A percentile compares a stretch with the other conserved stretches of the same genome.
Evolutionary conservation across 192 early-diverging fungal genomes (phyloP).

Genomic region (Phlyctochytrium arcticum): DNA sequence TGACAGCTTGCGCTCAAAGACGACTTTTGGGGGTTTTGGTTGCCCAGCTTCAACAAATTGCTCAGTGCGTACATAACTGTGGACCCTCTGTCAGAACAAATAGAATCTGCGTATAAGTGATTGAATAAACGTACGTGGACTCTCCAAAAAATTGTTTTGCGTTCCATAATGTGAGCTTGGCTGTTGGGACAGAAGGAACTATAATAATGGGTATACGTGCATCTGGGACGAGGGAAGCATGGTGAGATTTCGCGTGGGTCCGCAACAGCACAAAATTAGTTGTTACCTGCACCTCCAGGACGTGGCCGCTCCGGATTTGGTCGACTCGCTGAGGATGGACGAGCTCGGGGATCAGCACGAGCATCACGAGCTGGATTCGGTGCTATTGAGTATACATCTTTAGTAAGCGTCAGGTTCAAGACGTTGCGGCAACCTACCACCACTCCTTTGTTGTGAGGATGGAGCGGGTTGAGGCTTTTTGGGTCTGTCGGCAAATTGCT

Average conservation of each 20-base stretch:
- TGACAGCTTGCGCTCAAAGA: conserved; percentile 49
- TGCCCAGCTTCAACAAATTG: conserved; percentile 58
- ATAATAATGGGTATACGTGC: conserved; percentile 78
- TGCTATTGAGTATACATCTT: too few relatives aligned
- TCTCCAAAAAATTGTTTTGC: conserved; percentile 78
- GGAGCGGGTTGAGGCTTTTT: neutral
- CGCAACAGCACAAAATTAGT: too few relatives aligned
- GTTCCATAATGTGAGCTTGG: conserved; percentile 85
- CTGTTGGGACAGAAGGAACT: conserved; percentile 80
- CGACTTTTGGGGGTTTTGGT: conserved; percentile 61
- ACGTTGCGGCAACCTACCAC: too few relatives aligned
- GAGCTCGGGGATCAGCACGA: neutral
- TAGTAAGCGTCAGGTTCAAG: too few relatives aligned
- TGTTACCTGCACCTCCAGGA: neutral
- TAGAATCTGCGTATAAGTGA: too few relatives aligned
- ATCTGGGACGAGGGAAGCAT: conserved; percentile 1
- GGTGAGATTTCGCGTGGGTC: neutral
- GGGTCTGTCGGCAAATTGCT: conserved; percentile 7
- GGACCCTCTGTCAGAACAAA: too few relatives aligned
- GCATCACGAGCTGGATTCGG: neutral
- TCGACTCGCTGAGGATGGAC: neutral
- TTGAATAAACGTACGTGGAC: conserved; percentile 60
- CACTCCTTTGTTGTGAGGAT: too few relatives aligned
- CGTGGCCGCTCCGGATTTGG: too few relatives aligned
- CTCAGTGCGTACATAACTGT: conserved; percentile 60